Conservation (phyloP, 306 rosid genomes). For the Malus fusca region DNA sequence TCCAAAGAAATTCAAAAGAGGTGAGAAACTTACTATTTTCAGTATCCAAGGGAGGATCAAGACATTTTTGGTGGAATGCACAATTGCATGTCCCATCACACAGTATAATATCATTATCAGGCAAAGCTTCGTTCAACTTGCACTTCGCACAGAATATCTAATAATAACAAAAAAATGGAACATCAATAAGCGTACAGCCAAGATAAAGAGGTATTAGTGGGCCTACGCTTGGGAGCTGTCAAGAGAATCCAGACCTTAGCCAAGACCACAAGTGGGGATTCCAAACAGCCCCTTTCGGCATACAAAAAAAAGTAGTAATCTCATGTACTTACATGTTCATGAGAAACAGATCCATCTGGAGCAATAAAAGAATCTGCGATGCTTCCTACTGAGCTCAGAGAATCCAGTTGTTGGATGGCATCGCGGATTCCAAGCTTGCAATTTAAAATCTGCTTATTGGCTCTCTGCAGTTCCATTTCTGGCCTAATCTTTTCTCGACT, state of each 20-base stretch:
- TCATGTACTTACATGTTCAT: constrained; percentile 53
- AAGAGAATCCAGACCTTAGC: neutral
- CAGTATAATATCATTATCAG: constrained; percentile 67
- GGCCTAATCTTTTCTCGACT: constrained; percentile 93
- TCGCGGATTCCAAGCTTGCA: constrained; percentile 83
- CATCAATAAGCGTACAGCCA: constrained; percentile 1
- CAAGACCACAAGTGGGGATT: neutral
- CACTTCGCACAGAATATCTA: constrained; percentile 83
- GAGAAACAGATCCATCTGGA: constrained; percentile 70
- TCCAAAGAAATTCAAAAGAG: constrained; percentile 8
- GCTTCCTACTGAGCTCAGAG: constrained; percentile 64
- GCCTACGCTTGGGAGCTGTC: neutral
- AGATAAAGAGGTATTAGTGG: neutral
- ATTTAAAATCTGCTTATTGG: constrained; percentile 69
- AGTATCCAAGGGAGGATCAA: constrained; percentile 74
- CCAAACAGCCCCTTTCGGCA: neutral
- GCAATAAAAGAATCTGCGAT: constrained; percentile 65
- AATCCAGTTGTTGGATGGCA: constrained; percentile 66
- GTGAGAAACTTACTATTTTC: constrained; percentile 49
- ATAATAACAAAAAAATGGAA: constrained; percentile 20
- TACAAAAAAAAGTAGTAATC: neutral
- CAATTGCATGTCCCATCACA: constrained; percentile 83
- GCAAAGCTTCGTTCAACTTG: constrained; percentile 59
- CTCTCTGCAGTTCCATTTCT: constrained; percentile 79
- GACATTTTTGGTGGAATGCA: constrained; percentile 84